These are phyloP conservation scores for Brasilioporus rufonigricans DNA, from an alignment of 768 basidiomycete species.

Conservation along the genomic window DNA sequence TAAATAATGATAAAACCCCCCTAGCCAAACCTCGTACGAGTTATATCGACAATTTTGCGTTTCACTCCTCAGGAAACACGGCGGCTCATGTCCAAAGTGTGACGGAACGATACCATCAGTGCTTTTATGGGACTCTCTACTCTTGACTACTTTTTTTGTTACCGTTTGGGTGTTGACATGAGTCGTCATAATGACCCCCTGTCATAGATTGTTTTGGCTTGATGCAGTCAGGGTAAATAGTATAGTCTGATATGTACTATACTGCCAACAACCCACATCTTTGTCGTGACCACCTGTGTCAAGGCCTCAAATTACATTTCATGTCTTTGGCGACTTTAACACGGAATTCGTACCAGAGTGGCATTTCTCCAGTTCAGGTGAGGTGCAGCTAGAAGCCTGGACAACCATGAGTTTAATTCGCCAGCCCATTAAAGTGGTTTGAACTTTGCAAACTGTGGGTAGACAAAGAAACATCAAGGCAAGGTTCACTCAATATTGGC, in stretches of 20 bases:
- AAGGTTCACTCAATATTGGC: slow-evolving; percentile 42
- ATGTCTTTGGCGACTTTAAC: slow-evolving; percentile 75
- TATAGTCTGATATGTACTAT: background rate
- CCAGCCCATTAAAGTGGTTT: slow-evolving; percentile 53
- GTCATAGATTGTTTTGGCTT: background rate
- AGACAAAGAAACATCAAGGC: slow-evolving; percentile 43
- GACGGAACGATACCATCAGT: slow-evolving; percentile 14
- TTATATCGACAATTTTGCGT: slow-evolving; percentile 86
- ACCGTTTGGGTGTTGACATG: background rate
- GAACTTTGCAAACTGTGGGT: slow-evolving; percentile 61
- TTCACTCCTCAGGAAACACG: slow-evolving; percentile 96
- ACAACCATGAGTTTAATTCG: background rate
- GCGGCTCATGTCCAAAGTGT: slow-evolving; percentile 84
- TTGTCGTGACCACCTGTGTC: background rate
- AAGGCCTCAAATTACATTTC: background rate
- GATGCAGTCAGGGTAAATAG: background rate
- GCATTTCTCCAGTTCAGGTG: slow-evolving; percentile 63
- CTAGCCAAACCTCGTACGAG: slow-evolving; percentile 86
- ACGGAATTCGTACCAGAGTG: slow-evolving; percentile 71
- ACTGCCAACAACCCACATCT: background rate
- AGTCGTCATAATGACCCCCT: background rate
- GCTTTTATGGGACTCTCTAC: background rate
- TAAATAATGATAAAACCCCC: slow-evolving; percentile 7
- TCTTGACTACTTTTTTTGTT: background rate
- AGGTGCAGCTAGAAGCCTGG: slow-evolving; percentile 16